Conservation (phyloP, 169 alveolate genomes). For the Plasmodium gonderi region DNA sequence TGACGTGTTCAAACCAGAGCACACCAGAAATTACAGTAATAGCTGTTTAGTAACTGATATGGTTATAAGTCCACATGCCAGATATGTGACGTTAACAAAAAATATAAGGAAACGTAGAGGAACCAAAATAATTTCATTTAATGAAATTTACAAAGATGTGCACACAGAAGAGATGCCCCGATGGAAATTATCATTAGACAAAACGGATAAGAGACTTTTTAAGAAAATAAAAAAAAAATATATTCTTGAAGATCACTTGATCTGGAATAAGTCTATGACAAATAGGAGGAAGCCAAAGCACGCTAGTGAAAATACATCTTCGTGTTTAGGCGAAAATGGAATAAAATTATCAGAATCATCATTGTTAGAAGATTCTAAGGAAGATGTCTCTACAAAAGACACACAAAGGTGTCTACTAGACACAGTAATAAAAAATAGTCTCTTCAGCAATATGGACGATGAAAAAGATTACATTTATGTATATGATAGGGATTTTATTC, state of each 20-base stretch:
- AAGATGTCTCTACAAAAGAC: neutral
- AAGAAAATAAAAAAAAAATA: constrained; percentile 34
- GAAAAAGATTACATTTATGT: constrained; percentile 51
- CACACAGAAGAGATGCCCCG: constrained; percentile 39
- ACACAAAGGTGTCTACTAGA: neutral
- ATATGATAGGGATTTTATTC: constrained; percentile 41
- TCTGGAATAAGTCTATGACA: constrained; percentile 70
- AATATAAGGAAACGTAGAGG: constrained; percentile 84
- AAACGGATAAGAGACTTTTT: constrained; percentile 43
- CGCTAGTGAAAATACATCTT: neutral
- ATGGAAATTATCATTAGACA: constrained; percentile 47
- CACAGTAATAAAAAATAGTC: constrained; percentile 38
- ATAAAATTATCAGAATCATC: neutral
- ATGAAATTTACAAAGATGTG: constrained; percentile 51
- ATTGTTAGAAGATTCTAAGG: neutral
- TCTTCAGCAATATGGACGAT: constrained; percentile 56
- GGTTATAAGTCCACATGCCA: constrained; percentile 92
- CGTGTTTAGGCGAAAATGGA: too few species aligned
- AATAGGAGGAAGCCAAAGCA: neutral
- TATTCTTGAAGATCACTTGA: constrained; percentile 38
- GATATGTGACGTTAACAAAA: constrained; percentile 91
- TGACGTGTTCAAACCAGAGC: constrained; percentile 34
- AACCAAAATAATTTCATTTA: constrained; percentile 54
- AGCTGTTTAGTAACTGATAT: constrained; percentile 83
- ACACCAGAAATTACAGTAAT: constrained; percentile 17